These are phyloP conservation scores for Rhynchosporium secalis DNA, from an alignment of 2,329 filamentous ascomycete genomes.

Conservation along the genomic window DNA sequence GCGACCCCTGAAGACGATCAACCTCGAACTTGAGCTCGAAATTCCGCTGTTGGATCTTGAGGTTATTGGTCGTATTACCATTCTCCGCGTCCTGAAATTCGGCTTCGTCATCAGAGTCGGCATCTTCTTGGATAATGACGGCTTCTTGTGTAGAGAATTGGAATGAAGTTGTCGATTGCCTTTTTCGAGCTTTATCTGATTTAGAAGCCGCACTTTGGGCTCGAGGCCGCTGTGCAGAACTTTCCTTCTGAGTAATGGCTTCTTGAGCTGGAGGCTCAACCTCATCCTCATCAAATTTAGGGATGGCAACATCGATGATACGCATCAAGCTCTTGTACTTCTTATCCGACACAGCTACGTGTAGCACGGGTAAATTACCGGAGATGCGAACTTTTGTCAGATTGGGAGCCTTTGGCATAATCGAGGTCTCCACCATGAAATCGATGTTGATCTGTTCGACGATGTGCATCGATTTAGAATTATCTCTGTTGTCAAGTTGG, in stretches of 20 bases:
- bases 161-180: constrained; percentile 69
- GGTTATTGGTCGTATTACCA: constrained; percentile 53
- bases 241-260: constrained; percentile 12
- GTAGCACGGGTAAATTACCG: constrained; percentile 86
- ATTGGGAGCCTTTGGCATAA: constrained; percentile 92
- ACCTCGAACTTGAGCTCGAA: constrained; percentile 98
- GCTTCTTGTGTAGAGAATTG: constrained; percentile 72
- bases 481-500: constrained; percentile 69
- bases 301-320: constrained; percentile 91
- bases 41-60: constrained; percentile 81
- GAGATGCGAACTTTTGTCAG: constrained; percentile 89
- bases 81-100: constrained; percentile 67
- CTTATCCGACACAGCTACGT: constrained; percentile 86
- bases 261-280: constrained; percentile 41
- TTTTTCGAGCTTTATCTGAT: constrained; percentile 49
- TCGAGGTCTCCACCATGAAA: constrained; percentile 93
- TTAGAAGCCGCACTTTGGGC: constrained; percentile 39
- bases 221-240: constrained; percentile 24
- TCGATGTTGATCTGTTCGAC: constrained; percentile 97
- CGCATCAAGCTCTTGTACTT: constrained; percentile 99
- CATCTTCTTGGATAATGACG: constrained; percentile 65
- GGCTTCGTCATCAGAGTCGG: constrained; percentile 60
- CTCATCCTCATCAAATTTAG: constrained; percentile 67
- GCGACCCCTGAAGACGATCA: constrained; percentile 86
- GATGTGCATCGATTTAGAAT: constrained; percentile 75